Evolutionary conservation across 2,329 filamentous ascomycete species (phyloP).

Genomic region (Daldinia sp.): DNA sequence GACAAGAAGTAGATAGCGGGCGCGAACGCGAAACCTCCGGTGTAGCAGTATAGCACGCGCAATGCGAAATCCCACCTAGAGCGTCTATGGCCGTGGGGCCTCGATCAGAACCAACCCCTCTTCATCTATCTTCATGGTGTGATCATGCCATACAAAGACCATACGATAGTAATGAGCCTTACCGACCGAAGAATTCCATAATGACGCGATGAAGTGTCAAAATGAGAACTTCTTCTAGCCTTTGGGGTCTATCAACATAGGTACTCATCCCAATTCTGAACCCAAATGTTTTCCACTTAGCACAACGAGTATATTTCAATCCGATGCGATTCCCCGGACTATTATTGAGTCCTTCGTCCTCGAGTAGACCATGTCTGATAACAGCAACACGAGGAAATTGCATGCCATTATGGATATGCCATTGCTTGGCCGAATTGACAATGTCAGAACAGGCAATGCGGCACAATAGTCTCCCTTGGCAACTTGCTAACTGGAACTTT

Average conservation of each 20-base stretch:
- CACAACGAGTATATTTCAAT: not conserved
- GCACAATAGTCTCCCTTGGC: not conserved
- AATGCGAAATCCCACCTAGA: not conserved
- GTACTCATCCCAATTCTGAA: not conserved
- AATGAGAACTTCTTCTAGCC: not conserved
- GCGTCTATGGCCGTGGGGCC: not conserved
- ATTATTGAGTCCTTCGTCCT: not conserved
- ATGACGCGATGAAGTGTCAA: not conserved
- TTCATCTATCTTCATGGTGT: constrained; percentile 2
- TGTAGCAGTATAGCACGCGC: not conserved
- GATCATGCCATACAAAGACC: not conserved
- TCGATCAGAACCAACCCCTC: not conserved
- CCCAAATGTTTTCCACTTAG: not conserved
- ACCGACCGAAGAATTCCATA: not conserved
- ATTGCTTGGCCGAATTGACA: not conserved
- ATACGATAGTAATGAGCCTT: not conserved
- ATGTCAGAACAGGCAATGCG: not conserved
- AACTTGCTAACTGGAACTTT: not conserved
- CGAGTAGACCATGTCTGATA: not conserved
- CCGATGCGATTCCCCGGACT: not conserved
- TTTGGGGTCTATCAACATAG: not conserved
- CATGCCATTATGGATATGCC: not conserved
- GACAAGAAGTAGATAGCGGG: not conserved
- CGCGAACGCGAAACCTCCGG: constrained; percentile 6
- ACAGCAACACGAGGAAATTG: not conserved